Evolutionary conservation across 495 filamentous ascomycete genomes (phyloP).

Genomic region (Neurospora sp.): DNA sequence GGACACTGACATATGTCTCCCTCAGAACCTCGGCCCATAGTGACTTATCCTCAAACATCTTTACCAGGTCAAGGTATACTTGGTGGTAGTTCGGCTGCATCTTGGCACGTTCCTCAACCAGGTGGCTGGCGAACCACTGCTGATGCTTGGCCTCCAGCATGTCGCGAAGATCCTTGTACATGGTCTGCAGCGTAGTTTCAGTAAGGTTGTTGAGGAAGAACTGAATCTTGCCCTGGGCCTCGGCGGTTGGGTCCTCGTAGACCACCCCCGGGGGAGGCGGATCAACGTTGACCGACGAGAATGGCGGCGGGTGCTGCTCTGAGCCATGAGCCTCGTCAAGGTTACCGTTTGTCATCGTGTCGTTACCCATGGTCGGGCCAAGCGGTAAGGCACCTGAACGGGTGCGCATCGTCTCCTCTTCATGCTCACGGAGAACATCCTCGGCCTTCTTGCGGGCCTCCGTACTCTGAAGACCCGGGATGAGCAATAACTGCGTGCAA

Average conservation of each 20-base stretch:
- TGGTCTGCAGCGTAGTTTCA: constrained; percentile 70
- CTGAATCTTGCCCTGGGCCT: constrained; percentile 82
- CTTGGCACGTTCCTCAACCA: constrained; percentile 96
- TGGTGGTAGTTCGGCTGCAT: constrained; percentile 91
- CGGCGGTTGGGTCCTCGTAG: constrained; percentile 74
- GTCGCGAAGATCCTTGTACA: constrained; percentile 68
- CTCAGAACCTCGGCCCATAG: constrained; percentile 82
- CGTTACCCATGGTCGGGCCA: constrained; percentile 2
- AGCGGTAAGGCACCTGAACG: constrained; percentile 28
- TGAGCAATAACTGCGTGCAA: constrained; percentile 68
- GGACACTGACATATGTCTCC: constrained; percentile 84
- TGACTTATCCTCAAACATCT: constrained; percentile 63
- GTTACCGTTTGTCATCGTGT: constrained; percentile 51
- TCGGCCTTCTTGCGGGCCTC: constrained; percentile 74
- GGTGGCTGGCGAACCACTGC: constrained; percentile 90
- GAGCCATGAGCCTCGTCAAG: constrained; percentile 45
- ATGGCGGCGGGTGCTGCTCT: constrained; percentile 48
- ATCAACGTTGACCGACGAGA: constrained; percentile 67
- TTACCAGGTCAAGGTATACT: constrained; percentile 82
- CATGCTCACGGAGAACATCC: constrained; percentile 62
- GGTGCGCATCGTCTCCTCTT: constrained; percentile 33
- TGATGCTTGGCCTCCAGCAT: constrained; percentile 69
- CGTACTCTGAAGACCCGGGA: constrained; percentile 72
- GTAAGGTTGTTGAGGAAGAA: constrained; percentile 97
- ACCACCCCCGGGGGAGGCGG: constrained; percentile 44